phyloP scores from a whole-genome alignment of 106 monocot genomes.

The Xerophyta viscosa region DNA sequence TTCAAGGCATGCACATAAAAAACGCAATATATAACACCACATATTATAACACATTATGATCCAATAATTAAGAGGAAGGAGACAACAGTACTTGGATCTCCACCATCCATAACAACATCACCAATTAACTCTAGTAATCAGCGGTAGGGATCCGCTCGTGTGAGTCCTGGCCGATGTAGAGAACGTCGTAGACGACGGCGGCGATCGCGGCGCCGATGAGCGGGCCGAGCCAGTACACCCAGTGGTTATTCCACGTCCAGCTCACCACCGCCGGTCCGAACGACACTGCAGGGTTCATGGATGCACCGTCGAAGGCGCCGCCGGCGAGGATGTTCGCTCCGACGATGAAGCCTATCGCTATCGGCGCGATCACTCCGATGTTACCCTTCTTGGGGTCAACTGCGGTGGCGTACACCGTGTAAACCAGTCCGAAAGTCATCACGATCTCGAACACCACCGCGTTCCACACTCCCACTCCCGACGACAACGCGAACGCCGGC shows the following conservation, averaged over 20 bases:
- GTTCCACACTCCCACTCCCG: slow-evolving; percentile 25
- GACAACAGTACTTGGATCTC: too few relatives aligned
- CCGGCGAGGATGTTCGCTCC: slow-evolving; percentile 39
- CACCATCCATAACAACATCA: too few relatives aligned
- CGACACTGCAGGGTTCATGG: slow-evolving; percentile 43
- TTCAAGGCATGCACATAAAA: too few relatives aligned
- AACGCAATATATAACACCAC: too few relatives aligned
- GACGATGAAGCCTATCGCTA: slow-evolving; percentile 43
- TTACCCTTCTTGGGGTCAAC: slow-evolving; percentile 31
- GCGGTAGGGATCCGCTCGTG: slow-evolving; percentile 19
- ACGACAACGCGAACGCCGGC: slow-evolving; percentile 24
- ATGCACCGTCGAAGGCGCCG: slow-evolving; percentile 37
- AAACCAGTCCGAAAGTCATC: slow-evolving; percentile 31
- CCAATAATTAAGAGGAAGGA: too few relatives aligned
- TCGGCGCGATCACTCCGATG: slow-evolving; percentile 24
- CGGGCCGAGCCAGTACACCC: slow-evolving; percentile 44
- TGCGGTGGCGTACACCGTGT: slow-evolving; percentile 39
- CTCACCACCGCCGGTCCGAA: slow-evolving; percentile 41
- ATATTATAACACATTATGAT: too few relatives aligned
- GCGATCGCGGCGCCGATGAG: slow-evolving; percentile 29
- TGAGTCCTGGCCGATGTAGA: slow-evolving; percentile 27
- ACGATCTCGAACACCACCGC: slow-evolving; percentile 21
- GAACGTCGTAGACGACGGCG: slow-evolving; percentile 24
- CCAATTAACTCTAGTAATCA: too few relatives aligned
- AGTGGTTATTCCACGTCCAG: slow-evolving; percentile 29